Percentiles rank a stretch among this genome's conserved stretches.
These are phyloP conservation scores for Anthracocystis setariae DNA, from an alignment of 1,284 basidiomycete genomes.

Conservation along the genomic window DNA sequence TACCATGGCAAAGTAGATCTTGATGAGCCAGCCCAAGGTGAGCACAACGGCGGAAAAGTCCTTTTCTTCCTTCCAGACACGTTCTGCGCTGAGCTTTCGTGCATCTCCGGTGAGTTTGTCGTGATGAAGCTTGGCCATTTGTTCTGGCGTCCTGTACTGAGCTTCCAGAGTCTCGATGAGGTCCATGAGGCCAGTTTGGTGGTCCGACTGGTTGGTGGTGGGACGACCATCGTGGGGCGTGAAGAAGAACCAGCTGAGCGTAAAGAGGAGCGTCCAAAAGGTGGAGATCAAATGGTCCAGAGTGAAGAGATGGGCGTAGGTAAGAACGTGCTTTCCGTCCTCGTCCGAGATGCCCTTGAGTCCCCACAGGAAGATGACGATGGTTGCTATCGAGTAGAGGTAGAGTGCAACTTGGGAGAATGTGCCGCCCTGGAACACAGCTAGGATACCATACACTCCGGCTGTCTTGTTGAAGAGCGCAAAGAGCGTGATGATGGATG, in stretches of 20 bases:
- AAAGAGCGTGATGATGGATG: conserved; percentile 64
- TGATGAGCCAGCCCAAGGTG: conserved; percentile 83
- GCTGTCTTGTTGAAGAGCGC: conserved; percentile 94
- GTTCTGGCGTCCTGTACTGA: conserved; percentile 57
- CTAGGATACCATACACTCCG: conserved; percentile 93
- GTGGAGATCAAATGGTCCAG: conserved; percentile 93
- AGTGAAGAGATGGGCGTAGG: conserved; percentile 90
- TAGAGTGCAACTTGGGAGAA: conserved; percentile 84
- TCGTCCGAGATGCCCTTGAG: conserved; percentile 80
- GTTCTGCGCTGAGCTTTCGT: conserved; percentile 49
- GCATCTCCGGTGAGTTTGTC: conserved; percentile 68
- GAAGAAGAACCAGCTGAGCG: conserved; percentile 86
- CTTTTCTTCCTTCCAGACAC: conserved; percentile 88
- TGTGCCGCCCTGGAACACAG: conserved; percentile 85
- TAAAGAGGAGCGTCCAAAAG: conserved; percentile 89
- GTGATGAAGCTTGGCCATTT: conserved; percentile 61
- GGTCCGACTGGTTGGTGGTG: conserved; percentile 49
- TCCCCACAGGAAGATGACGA: conserved; percentile 87
- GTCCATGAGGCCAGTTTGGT: conserved; percentile 65
- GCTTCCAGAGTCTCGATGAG: conserved; percentile 65
- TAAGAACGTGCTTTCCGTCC: conserved; percentile 74
- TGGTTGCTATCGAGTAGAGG: conserved; percentile 86
- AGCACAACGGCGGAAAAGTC: conserved; percentile 81
- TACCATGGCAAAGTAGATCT: conserved; percentile 92
- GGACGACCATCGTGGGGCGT: conserved; percentile 81